Conservation (phyloP, 768 basidiomycete genomes). For the Hygrophorus russula region DNA sequence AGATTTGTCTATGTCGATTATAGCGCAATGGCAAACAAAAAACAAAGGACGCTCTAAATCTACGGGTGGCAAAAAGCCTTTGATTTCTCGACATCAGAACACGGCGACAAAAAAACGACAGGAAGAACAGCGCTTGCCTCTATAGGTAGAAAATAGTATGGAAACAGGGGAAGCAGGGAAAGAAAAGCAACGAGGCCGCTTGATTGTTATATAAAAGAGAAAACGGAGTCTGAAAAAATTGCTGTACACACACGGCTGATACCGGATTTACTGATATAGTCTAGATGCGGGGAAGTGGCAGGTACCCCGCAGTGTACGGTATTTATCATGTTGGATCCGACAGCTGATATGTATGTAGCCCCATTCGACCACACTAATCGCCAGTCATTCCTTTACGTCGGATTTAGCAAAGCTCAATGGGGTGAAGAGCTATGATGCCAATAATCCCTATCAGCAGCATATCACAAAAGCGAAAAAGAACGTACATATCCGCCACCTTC, state of each 20-base stretch:
- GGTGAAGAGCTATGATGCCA: constrained; percentile 27
- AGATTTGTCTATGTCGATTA: constrained; percentile 28
- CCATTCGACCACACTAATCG: not conserved
- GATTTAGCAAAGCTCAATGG: constrained; percentile 37
- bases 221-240: constrained; percentile 33
- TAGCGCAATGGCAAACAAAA: constrained; percentile 41
- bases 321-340: too few species aligned
- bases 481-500: constrained; percentile 78
- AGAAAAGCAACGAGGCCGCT: constrained; percentile 15
- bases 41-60: constrained; percentile 60
- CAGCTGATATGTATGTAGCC: too few species aligned
- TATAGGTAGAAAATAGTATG: constrained; percentile 25
- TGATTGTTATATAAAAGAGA: constrained; percentile 21
- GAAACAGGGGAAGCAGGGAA: constrained; percentile 19
- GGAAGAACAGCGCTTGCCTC: constrained; percentile 20
- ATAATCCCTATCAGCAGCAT: constrained; percentile 11
- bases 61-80: constrained; percentile 31
- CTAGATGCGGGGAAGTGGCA: too few species aligned
- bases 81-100: constrained; percentile 5
- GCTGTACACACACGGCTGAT: constrained; percentile 5
- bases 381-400: constrained; percentile 26
- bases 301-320: too few species aligned
- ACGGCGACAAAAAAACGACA: constrained; percentile 2
- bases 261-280: too few species aligned
- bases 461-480: constrained; percentile 9